A percentile compares a stretch with the other conserved stretches of the same genome.
phyloP scores from a whole-genome alignment of 2,329 filamentous ascomycete species.

The Nigrospora osmanthi region DNA sequence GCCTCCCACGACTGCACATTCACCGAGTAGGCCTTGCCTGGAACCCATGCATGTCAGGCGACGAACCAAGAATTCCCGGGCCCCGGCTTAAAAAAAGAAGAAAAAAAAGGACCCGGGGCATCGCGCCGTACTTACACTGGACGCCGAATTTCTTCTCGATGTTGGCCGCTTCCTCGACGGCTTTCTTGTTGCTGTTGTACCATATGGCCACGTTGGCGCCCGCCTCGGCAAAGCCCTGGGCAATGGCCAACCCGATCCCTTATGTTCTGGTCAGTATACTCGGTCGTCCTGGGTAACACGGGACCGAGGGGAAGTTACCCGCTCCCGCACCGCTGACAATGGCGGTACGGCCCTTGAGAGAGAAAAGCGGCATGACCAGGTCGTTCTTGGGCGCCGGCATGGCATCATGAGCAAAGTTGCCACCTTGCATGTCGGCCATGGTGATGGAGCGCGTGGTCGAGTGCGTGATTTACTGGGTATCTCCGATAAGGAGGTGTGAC shows the following conservation, averaged over 20 bases:
- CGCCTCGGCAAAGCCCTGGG: slow-evolving; percentile 58
- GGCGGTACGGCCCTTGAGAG: slow-evolving; percentile 60
- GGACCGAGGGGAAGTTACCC: background rate
- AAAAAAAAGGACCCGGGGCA: background rate
- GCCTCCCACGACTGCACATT: slow-evolving; percentile 47
- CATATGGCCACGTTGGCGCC: slow-evolving; percentile 66
- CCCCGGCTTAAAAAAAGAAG: too few relatives aligned
- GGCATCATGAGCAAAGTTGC: slow-evolving; percentile 50
- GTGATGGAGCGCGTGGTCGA: slow-evolving; percentile 3
- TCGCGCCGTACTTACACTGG: slow-evolving; percentile 43
- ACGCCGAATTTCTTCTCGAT: slow-evolving; percentile 61
- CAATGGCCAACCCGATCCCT: slow-evolving; percentile 60
- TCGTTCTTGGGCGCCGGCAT: slow-evolving; percentile 37
- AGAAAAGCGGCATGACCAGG: slow-evolving; percentile 58
- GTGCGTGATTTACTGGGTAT: background rate
- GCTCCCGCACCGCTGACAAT: slow-evolving; percentile 59
- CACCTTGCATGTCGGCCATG: slow-evolving; percentile 34
- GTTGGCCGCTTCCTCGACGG: slow-evolving; percentile 50
- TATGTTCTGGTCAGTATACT: too few relatives aligned
- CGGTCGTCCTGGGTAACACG: too few relatives aligned
- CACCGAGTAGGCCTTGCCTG: slow-evolving; percentile 55
- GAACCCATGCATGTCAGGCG: background rate
- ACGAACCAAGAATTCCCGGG: too few relatives aligned
- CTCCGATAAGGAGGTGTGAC: too few relatives aligned
- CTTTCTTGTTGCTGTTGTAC: slow-evolving; percentile 64